A percentile compares a stretch with the other conserved stretches of the same genome.
These are phyloP conservation scores for Trichoderma atrobrunneum DNA, from an alignment of 2,329 filamentous ascomycete genomes.

Conservation along the genomic window DNA sequence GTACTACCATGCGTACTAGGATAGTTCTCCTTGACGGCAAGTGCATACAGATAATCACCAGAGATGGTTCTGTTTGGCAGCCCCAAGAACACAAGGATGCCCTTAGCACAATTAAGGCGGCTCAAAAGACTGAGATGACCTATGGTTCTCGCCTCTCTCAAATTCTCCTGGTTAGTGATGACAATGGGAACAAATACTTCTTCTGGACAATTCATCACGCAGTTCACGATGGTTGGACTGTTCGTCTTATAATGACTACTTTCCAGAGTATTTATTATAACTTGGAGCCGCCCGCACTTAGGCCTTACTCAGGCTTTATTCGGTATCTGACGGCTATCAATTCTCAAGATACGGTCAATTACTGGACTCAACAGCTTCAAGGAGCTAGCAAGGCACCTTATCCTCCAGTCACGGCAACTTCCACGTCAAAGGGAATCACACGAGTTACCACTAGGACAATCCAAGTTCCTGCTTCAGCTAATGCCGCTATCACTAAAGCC, in stretches of 20 bases:
- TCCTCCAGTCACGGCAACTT: background rate
- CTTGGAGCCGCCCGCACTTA: background rate
- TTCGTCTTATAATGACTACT: constrained; percentile 22
- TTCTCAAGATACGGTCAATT: background rate
- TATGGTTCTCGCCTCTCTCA: constrained; percentile 11
- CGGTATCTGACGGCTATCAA: background rate
- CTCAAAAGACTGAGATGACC: background rate
- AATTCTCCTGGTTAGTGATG: background rate
- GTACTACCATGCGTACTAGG: constrained; percentile 20
- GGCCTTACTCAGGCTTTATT: constrained; percentile 8
- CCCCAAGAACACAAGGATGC: background rate
- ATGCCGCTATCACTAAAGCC: constrained; percentile 16
- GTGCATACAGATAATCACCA: background rate
- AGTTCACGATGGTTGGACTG: constrained; percentile 31
- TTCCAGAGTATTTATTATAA: constrained; percentile 18
- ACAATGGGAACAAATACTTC: constrained; percentile 15
- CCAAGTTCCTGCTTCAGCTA: background rate
- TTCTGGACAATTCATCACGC: constrained; percentile 30
- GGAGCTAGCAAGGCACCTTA: background rate
- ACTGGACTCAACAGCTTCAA: constrained; percentile 8
- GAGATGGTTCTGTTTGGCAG: background rate
- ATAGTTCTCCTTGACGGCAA: constrained; percentile 15
- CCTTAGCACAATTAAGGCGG: background rate
- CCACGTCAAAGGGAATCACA: background rate
- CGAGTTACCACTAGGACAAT: background rate